Base-by-base conservation (phyloP, 179 eudicot genomes). In the Silene coronaria region DNA sequence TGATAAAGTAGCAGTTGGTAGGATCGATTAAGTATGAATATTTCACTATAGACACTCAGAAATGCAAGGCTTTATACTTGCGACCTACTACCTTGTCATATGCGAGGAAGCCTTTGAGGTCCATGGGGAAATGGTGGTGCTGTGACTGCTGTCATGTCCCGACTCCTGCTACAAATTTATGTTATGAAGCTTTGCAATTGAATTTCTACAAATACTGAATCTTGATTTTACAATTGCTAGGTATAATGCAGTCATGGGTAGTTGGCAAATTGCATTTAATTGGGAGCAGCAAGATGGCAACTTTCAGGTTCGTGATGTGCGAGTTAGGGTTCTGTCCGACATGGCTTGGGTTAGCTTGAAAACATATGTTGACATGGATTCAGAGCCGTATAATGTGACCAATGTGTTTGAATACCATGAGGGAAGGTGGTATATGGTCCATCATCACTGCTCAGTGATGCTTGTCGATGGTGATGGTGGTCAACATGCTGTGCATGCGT, bases 371-470 rank as follows among this genome's bases (percentile, higher is more conserved):
- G 89, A 86, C 80, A 71, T 87, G 82, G 88, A 87, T 53, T 72
- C 80, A 0, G 87, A 84, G 19, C 87, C 86, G 17, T 88, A 79
- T 79, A 86, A 83, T 16, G 77, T 92, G 79, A 88, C 94, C n/a
- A 94, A 92, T 76, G 81, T 90, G 61, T 94, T 83, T 53, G 98
- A 94, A 85, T 75, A 80, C 79, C 94, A 88, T 57, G 85, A 84
- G 16, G 99, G 91, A 69, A 86, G 87, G 76, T 95, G 99, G 99
- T 89, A 79, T 86, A 81, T 92, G 96, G 99, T 92, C 76, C 96
- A 95, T 82, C 96, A 95, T 78, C 97, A 90, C 88, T 84, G 90
- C 84, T 90, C 92, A 63, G 72, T 76, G 78, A 69, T 86, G 82
- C 83, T 85, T 70, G 80, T 78, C 28, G 85, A 86, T 80, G 91